Evolutionary conservation across 768 basidiomycete genomes (phyloP), one percentile per base, ranked within the genome.

Genomic region (Jaapia argillacea): DNA sequence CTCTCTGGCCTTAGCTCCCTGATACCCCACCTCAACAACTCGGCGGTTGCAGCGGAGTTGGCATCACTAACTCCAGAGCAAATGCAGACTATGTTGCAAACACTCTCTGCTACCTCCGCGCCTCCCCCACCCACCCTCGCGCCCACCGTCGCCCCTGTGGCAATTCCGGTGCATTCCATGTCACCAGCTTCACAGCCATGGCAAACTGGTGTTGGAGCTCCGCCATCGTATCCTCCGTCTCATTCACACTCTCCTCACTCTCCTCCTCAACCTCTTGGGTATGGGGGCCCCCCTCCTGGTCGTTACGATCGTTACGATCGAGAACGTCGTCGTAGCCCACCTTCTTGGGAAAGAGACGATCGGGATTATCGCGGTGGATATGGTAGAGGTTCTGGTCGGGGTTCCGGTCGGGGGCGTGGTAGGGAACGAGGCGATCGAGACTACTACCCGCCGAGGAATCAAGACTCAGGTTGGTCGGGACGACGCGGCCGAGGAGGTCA

Each of bases 61-160:
- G 80, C 85, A 4, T 68, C 77, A 26, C 70, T 88, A 13, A 84
- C 82, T 2, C 82, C 83, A 0, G 85, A 84, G 40, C 85, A 87
- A 56, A 76, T 88, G 27, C 78, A 83, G 47, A 59, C 72, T 39
- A 75, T 87, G 60, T 62, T 87, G 10, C 71, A 72, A 26, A 70
- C 79, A 0, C 66, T 88, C 3, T 57, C 64, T 14, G 67, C 71
- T 1, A 62, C 64, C 41, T 68, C 12, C 50, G 59, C 41, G 56
- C 54, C 27, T 48, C 55, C 36, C 59, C 48, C 51, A 55, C 31
- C 52, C 48, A 1, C 57, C 50, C 56, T 38, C 57, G 41, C 51
- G 58, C 48, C 48, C 24, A 50, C 57, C 6, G 46, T 57, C 10
- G 52, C 57, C 25, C 57, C 48, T 27, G 51, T 53, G 22, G 40